Percentiles rank a stretch among this genome's conserved stretches.
These are phyloP conservation scores for Prunus armeniaca DNA, from an alignment of 306 rosid species.

Conservation along the genomic window DNA sequence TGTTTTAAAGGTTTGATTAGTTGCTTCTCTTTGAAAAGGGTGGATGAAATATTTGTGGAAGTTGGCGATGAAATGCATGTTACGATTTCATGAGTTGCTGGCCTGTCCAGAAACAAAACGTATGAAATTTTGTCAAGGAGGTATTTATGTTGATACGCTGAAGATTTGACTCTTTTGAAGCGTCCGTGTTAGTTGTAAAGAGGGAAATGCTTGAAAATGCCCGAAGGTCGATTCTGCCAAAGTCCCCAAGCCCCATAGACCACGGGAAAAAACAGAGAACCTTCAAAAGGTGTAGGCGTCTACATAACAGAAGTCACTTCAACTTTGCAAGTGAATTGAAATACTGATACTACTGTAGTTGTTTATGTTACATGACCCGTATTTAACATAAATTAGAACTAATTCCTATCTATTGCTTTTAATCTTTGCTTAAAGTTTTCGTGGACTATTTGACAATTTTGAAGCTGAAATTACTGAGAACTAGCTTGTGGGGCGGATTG, in stretches of 20 bases:
- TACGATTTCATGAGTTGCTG: slow-evolving; percentile 24
- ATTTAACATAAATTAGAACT: no score
- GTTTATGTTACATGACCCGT: neutral
- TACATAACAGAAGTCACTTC: neutral
- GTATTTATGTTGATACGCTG: neutral
- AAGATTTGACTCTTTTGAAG: neutral
- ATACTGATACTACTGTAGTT: neutral
- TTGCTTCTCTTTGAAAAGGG: slow-evolving; percentile 29
- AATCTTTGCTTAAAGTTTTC: no score
- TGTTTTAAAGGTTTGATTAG: neutral
- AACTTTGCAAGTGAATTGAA: neutral
- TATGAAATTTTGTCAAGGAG: neutral
- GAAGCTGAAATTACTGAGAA: no score
- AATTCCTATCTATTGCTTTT: no score
- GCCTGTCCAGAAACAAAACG: neutral
- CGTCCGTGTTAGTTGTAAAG: neutral
- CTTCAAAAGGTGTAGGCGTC: neutral
- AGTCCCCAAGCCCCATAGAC: neutral
- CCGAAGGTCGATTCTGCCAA: no score
- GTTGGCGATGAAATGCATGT: slow-evolving; percentile 65
- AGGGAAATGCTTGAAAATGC: neutral
- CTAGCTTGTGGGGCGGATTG: no score
- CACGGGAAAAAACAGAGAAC: neutral
- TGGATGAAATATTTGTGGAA: slow-evolving; percentile 61
- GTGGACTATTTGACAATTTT: no score